Conservation (phyloP, 106 monocot genomes). For the Gastrodia elata region DNA sequence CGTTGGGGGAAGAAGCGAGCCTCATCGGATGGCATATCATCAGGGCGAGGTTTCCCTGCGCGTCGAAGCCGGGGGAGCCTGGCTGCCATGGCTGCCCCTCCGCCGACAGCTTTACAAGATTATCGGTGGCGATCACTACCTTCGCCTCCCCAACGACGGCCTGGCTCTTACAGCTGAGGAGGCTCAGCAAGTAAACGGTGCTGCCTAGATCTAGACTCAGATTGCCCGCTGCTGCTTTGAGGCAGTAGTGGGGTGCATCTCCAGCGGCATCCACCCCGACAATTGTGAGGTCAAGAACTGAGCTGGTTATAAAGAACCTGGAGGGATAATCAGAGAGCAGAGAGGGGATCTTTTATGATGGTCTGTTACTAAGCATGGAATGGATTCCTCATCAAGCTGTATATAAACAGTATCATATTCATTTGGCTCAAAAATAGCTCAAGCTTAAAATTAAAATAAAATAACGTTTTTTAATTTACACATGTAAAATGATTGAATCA, state of each 20-base stretch:
- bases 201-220: constrained; percentile 62
- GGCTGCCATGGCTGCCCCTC: constrained; percentile 52
- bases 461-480: too few relatives aligned
- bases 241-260: constrained; percentile 41
- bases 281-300: constrained; percentile 86
- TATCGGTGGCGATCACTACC: constrained; percentile 83
- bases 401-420: too few relatives aligned
- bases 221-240: constrained; percentile 69
- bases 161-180: constrained; percentile 44
- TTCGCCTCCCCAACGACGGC: constrained; percentile 73
- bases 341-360: neutral
- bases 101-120: constrained; percentile 81
- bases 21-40: constrained; percentile 99
- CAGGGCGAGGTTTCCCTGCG: constrained; percentile 84
- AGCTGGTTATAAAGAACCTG: constrained; percentile 98
- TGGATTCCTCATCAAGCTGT: too few relatives aligned
- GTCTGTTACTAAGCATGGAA: too few relatives aligned
- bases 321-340: constrained; percentile 8
- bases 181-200: constrained; percentile 56
- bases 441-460: too few relatives aligned
- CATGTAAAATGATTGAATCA: too few relatives aligned
- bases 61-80: constrained; percentile 95
- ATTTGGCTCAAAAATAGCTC: too few relatives aligned
- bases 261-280: constrained; percentile 72
- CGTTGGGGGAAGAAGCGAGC: constrained; percentile 64